Conservation (phyloP, 2,329 filamentous ascomycete species). For the Fusarium dlaminii region DNA sequence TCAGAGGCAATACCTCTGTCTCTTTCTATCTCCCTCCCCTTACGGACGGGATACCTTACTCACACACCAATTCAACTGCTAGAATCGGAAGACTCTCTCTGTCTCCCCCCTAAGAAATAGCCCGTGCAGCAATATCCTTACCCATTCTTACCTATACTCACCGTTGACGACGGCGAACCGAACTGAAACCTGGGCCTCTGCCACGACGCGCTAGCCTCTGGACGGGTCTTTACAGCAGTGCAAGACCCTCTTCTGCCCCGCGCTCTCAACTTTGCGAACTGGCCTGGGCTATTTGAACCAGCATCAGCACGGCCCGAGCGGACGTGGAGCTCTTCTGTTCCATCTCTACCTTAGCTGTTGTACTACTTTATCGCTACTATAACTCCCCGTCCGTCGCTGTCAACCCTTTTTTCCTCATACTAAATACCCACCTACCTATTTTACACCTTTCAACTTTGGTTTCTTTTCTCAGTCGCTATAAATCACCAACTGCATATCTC, state of each 20-base stretch:
- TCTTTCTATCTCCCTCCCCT: neutral
- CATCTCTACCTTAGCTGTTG: conserved; percentile 15
- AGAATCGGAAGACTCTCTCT: neutral
- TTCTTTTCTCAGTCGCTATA: neutral
- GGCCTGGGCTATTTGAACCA: conserved; percentile 38
- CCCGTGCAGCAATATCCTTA: conserved; percentile 36
- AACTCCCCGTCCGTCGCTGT: conserved; percentile 11
- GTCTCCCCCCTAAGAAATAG: conserved; percentile 6
- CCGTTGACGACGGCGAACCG: conserved; percentile 41
- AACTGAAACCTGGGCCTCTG: conserved; percentile 44
- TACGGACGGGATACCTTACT: neutral
- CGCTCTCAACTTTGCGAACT: conserved; percentile 16
- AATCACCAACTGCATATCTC: conserved; percentile 15
- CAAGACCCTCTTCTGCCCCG: conserved; percentile 34
- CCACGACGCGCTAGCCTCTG: conserved; percentile 33
- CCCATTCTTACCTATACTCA: conserved; percentile 37
- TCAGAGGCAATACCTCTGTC: neutral
- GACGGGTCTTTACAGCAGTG: conserved; percentile 8
- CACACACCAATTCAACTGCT: neutral
- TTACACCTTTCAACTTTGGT: neutral
- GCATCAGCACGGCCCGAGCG: conserved; percentile 39
- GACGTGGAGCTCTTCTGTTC: conserved; percentile 32
- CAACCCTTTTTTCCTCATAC: conserved; percentile 10
- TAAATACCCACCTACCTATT: neutral
- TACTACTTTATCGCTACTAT: conserved; percentile 8